Percentiles rank a stretch among this genome's conserved stretches.
These are phyloP conservation scores for Penicillium macrosclerotiorum DNA, from an alignment of 495 filamentous ascomycete genomes.

Conservation along the genomic window DNA sequence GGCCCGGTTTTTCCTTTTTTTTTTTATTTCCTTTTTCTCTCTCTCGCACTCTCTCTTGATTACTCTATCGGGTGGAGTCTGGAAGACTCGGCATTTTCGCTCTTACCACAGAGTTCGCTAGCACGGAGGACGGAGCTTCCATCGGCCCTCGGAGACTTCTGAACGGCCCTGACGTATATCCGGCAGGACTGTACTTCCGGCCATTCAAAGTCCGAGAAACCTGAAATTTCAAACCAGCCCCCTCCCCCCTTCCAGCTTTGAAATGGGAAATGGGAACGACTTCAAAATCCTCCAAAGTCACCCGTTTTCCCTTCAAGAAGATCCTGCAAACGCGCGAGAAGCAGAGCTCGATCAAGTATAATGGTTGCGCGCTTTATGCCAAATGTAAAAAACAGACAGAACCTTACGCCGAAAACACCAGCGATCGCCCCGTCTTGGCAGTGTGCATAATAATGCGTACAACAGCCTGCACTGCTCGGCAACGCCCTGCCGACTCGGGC, in stretches of 20 bases:
- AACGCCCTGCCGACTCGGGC: conserved; percentile 13
- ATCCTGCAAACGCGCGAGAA: too few species aligned
- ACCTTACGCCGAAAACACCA: too few species aligned
- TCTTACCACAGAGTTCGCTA: conserved; percentile 11
- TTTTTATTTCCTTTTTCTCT: conserved; percentile 10
- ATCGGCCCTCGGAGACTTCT: conserved; percentile 24
- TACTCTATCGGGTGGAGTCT: conserved; percentile 11
- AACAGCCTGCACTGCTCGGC: conserved; percentile 10
- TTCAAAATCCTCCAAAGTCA: too few species aligned
- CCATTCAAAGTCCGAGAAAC: conserved; percentile 2
- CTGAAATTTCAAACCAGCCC: background rate
- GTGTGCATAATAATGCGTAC: conserved; percentile 11
- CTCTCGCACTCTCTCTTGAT: conserved; percentile 11
- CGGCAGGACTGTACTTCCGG: conserved; percentile 21
- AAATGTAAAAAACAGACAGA: too few species aligned
- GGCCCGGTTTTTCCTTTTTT: conserved; percentile 10
- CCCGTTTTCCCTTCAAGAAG: too few species aligned
- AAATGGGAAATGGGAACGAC: too few species aligned
- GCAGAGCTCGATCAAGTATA: too few species aligned
- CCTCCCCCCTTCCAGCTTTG: background rate
- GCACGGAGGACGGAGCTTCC: conserved; percentile 23
- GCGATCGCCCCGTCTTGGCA: conserved; percentile 6
- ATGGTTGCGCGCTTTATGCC: too few species aligned
- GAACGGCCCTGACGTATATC: conserved; percentile 22
- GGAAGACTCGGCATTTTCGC: conserved; percentile 27